Base-by-base conservation (phyloP, 106 monocot species). In the Dendrobium chrysotoxum region DNA sequence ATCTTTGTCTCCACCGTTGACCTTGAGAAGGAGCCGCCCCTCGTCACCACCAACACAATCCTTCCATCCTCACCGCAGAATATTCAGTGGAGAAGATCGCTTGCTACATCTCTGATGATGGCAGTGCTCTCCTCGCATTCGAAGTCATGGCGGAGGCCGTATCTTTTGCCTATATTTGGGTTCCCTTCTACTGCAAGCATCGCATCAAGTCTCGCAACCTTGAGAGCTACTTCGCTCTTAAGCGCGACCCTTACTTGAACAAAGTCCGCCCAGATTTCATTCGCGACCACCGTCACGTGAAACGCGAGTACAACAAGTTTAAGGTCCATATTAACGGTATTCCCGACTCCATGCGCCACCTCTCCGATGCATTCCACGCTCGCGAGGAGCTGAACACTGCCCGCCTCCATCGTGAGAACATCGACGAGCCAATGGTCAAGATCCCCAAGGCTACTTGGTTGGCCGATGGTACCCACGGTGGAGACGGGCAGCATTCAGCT, bases 251-350 rank as follows among this genome's bases (percentile, higher is more conserved):
- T 39, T 89, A 84, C 76, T 87, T 85, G 82, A 85, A 85, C 80
- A 86, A 90, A 71, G 85, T 90, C 13, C 84, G 82, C 4, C 45
- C 82, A 2, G 90, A 90, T 78, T 90, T 90, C 42, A 87, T 90
- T 28, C 83, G 83, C 79, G 90, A 87, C 53, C 77, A 87, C 80
- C 82, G 90, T 39, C 41, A 85, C 17, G 71, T 85, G 20, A 90
- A 90, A 81, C 72, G 90, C 4, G 90, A 90, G 64, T 90, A 87
- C 75, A 87, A 90, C 72, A 87, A 90, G 83, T 90, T 87, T 58
- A 90, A 90, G 79, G 90, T 90, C 28, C 72, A 87, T 0, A 85
- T 85, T 61, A 90, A 90, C 75, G 87, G 81, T n/a, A 79, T 90
- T 28, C 87, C 90, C 6, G 90, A 90, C 28, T 80, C 90, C 9